Percentiles rank a stretch among this genome's conserved stretches.
These are phyloP conservation scores for Sambucus nigra DNA, from an alignment of 129 eudicot genomes.

Conservation along the genomic window DNA sequence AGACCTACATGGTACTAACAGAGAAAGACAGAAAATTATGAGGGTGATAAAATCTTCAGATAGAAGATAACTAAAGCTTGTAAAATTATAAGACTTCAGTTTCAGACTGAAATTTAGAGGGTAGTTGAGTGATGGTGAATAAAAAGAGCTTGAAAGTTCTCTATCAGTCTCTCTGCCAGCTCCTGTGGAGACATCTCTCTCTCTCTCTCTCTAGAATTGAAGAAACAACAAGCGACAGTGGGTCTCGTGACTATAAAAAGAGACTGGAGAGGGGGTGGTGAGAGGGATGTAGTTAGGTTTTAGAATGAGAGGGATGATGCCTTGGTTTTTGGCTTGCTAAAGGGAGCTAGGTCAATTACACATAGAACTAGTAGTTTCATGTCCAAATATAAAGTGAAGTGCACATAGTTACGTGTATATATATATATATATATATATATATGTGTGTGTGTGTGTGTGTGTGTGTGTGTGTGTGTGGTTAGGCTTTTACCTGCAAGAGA, in stretches of 20 bases:
- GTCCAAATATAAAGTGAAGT: neutral
- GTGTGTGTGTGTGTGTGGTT: too few species aligned
- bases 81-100: too few species aligned
- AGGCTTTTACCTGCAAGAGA: too few species aligned
- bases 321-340: constrained; percentile 21
- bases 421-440: too few species aligned
- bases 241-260: constrained; percentile 75
- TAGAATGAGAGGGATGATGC: constrained; percentile 45
- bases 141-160: constrained; percentile 41
- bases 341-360: constrained; percentile 8
- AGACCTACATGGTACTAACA: constrained; percentile 53
- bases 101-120: too few species aligned
- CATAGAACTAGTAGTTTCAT: constrained; percentile 3
- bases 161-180: constrained; percentile 51
- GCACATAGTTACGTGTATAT: too few species aligned
- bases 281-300: too few species aligned
- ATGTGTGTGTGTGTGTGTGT: too few species aligned
- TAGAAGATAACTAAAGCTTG: too few species aligned
- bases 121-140: constrained; percentile 45
- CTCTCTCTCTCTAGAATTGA: constrained; percentile 30
- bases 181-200: too few species aligned
- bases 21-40: constrained; percentile 30
- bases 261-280: constrained; percentile 8
- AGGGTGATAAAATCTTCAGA: constrained; percentile 24
- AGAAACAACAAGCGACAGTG: constrained; percentile 41